A percentile compares a stretch with the other conserved stretches of the same genome.
Evolutionary conservation across 345 rosid genomes (phyloP).

Genomic region (Viola odorata): DNA sequence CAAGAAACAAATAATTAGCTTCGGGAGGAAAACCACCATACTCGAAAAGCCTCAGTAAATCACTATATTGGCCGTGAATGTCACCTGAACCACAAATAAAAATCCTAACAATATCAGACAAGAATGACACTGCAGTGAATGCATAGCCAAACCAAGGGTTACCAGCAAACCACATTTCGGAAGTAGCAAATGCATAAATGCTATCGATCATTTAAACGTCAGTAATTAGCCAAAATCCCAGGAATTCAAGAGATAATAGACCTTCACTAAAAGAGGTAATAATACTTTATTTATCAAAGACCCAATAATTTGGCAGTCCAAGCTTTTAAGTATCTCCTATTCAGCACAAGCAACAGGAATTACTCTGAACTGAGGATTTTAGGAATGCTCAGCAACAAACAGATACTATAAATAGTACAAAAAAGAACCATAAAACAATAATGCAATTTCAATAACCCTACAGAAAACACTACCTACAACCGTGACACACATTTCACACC

Average conservation of each 20-base stretch:
- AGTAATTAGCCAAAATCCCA: neutral
- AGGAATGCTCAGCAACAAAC: no score
- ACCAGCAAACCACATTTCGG: neutral
- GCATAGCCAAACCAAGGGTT: neutral
- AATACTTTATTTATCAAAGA: no score
- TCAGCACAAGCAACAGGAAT: no score
- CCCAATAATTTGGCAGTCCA: no score
- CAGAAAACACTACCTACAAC: no score
- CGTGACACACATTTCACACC: neutral
- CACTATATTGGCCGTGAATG: constrained; percentile 90
- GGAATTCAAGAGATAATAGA: neutral
- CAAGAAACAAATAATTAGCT: constrained; percentile 81
- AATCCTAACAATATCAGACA: constrained; percentile 4
- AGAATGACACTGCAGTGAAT: neutral
- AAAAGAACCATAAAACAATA: no score
- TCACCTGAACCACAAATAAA: constrained; percentile 51
- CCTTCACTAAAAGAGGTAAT: no score
- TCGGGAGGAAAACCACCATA: constrained; percentile 92
- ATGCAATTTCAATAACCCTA: neutral
- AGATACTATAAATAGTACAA: no score
- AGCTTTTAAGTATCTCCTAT: no score
- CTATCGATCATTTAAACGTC: no score
- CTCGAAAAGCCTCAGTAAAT: constrained; percentile 81
- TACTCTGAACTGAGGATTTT: no score
- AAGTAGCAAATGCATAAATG: no score